phyloP scores from a whole-genome alignment of 1,284 basidiomycete species.

The Ganoderma meredithae region DNA sequence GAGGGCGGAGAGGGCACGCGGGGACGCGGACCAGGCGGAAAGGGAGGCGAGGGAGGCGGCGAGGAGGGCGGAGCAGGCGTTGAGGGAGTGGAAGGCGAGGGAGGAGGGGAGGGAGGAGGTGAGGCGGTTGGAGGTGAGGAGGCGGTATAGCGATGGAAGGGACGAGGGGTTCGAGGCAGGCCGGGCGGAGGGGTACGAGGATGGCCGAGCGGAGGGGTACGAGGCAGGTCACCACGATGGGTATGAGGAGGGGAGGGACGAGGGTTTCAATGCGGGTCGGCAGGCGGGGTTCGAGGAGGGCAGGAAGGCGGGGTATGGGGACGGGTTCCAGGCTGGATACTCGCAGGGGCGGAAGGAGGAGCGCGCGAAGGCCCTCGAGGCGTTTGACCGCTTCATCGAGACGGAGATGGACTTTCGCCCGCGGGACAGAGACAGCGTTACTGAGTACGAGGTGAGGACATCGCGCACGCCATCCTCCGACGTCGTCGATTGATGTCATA shows the following conservation, averaged over 20 bases:
- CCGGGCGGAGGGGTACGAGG: constrained; percentile 50
- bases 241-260: constrained; percentile 53
- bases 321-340: constrained; percentile 53
- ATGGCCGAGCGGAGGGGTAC: constrained; percentile 47
- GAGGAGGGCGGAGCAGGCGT: constrained; percentile 52
- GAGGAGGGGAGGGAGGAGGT: constrained; percentile 56
- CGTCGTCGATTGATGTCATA: background rate
- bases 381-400: constrained; percentile 61
- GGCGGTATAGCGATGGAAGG: constrained; percentile 50
- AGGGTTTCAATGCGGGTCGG: constrained; percentile 57
- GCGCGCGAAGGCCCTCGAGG: constrained; percentile 56
- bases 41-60: constrained; percentile 55
- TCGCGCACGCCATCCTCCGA: background rate
- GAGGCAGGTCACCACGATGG: constrained; percentile 43
- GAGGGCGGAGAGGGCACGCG: constrained; percentile 52
- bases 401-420: constrained; percentile 46
- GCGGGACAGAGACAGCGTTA: constrained; percentile 35
- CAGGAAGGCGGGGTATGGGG: constrained; percentile 45
- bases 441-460: constrained; percentile 34
- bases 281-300: constrained; percentile 43
- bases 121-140: constrained; percentile 44
- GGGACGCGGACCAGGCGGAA: constrained; percentile 55
- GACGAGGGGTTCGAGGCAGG: constrained; percentile 54
- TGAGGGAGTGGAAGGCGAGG: constrained; percentile 56
- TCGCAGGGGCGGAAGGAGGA: constrained; percentile 56